phyloP scores from a whole-genome alignment of 805 yeast genomes.

The Barnettozyma salicaria region DNA sequence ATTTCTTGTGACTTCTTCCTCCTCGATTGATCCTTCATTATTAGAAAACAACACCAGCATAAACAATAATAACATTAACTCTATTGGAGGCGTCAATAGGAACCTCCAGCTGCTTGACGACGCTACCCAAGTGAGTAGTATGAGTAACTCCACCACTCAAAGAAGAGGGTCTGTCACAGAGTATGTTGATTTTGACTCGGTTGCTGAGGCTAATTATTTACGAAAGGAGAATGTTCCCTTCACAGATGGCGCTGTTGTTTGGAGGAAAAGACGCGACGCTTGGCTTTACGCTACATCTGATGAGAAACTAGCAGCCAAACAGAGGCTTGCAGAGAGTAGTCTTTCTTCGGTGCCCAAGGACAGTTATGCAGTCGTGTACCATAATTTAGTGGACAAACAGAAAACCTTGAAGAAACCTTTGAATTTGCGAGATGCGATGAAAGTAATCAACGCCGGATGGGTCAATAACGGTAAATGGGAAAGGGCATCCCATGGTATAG shows the following conservation, averaged over 20 bases:
- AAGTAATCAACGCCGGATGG: constrained; percentile 83
- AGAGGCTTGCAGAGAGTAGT: constrained; percentile 19
- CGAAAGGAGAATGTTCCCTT: constrained; percentile 29
- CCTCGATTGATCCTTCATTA: constrained; percentile 25
- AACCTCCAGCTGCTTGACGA: constrained; percentile 9
- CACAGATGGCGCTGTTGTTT: constrained; percentile 50
- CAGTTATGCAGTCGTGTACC: constrained; percentile 57
- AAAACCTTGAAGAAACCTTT: constrained; percentile 62
- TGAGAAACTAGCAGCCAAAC: constrained; percentile 15
- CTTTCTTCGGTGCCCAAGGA: constrained; percentile 36
- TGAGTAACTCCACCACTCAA: constrained; percentile 1
- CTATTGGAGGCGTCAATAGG: too few relatives aligned
- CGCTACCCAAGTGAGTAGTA: constrained; percentile 3
- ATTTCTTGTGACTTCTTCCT: constrained; percentile 37
- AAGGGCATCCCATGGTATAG: constrained; percentile 36
- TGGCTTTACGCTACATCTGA: constrained; percentile 51
- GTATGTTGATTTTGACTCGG: constrained; percentile 29
- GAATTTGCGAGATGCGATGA: constrained; percentile 66
- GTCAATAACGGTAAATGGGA: constrained; percentile 71
- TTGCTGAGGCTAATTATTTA: constrained; percentile 21
- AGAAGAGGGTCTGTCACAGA: constrained; percentile 12
- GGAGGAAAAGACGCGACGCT: constrained; percentile 61
- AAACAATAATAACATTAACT: not conserved
- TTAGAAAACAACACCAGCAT: constrained; percentile 18
- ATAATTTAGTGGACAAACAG: constrained; percentile 62